Evolutionary conservation across 2,329 filamentous ascomycete species (phyloP), one percentile per base, ranked within the genome.

Genomic region (Fusarium vanettenii): DNA sequence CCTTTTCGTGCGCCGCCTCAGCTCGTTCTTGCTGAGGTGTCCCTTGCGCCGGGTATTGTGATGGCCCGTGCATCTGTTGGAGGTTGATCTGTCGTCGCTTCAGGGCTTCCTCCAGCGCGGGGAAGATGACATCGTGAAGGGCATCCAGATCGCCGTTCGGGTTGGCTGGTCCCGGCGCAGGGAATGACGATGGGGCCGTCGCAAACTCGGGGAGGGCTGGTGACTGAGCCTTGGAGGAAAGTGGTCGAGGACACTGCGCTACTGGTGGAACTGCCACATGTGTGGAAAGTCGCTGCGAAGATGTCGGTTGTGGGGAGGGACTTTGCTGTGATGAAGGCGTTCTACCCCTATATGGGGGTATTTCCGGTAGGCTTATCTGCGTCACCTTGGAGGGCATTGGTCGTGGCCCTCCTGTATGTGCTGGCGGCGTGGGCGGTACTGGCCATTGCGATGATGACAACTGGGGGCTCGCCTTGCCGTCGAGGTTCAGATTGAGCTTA

Each of bases 111-210:
- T 98, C 95, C 2, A 99, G 89, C 2, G 97, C 96, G 1, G 97
- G 97, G 72, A 98, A 92, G 41, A 99, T 94, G 60, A 99, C 96
- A 76, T 96, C 94, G 79, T 93, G 94, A 1, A 98, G 88, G 3
- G 95, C 95, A 63, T 97, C 97, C 25, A 97, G 89, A 67, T 97
- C 93, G 14, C 89, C 91, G 66, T 90, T 89, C 27, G 89, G 83
- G 70, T 89, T 90, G 3, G 87, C 80, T 1, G 91, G 89, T 1
- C 89, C 87, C 8, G 87, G 88, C 27, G 87, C 86, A 5, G 90
- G 90, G 77, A 91, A 91, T 3, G 88, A 84, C 13, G 87, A 84
- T 5, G 87, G 84, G 18, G 86, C 79, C 1, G 75, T 65, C 6
- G 80, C 78, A 18, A 72, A 75, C 14, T 85, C 84, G 2, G 80